Evolutionary conservation across 495 filamentous ascomycete species (phyloP).

Genomic region (Astrocystis sublimbata): DNA sequence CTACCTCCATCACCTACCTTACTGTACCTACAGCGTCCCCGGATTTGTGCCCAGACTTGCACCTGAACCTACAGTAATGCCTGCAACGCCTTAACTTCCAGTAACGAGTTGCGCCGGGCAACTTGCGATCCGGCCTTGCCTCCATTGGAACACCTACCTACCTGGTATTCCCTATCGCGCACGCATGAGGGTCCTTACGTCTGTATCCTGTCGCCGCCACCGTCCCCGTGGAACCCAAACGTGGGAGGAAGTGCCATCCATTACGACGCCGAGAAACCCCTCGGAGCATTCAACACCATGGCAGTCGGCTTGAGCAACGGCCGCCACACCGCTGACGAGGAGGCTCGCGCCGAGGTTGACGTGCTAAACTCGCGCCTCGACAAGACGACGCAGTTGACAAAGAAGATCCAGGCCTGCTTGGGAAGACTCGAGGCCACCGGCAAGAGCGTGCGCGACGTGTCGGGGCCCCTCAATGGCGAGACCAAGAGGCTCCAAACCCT

Average conservation of each 20-base stretch:
- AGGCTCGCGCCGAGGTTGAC: constrained; percentile 65
- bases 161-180: too few relatives aligned
- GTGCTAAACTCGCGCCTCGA: constrained; percentile 64
- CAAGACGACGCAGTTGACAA: constrained; percentile 73
- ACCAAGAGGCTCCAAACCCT: constrained; percentile 83
- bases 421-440: constrained; percentile 82
- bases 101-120: too few relatives aligned
- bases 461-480: constrained; percentile 90
- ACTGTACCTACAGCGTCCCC: background rate
- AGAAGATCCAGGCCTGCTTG: constrained; percentile 89
- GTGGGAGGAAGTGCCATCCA: background rate
- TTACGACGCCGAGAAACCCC: background rate
- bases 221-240: background rate
- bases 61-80: background rate
- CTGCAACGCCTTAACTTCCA: background rate
- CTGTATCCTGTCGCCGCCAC: background rate
- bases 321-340: constrained; percentile 58
- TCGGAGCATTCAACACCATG: constrained; percentile 37
- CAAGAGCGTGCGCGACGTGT: constrained; percentile 85
- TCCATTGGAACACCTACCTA: too few relatives aligned
- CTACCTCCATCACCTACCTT: background rate
- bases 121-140: too few relatives aligned
- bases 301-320: constrained; percentile 48
- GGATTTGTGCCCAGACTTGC: background rate
- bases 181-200: background rate